Percentiles rank a stretch among this genome's conserved stretches.
Conservation (phyloP, 192 early-diverging fungal genomes). For the Backusella australiensis region DNA sequence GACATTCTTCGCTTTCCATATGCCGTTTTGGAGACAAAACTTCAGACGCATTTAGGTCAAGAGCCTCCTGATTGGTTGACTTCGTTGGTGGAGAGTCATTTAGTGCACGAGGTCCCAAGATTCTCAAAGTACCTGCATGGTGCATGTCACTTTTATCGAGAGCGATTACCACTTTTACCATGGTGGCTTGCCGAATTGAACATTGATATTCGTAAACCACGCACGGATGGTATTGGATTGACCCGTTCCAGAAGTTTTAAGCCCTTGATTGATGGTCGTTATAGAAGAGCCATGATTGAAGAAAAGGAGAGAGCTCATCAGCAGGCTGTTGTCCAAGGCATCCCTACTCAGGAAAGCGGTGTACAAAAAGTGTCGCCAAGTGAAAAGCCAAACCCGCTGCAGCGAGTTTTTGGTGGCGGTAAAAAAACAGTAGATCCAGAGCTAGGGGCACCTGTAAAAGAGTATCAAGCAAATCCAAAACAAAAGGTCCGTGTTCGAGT, state of each 20-base stretch:
- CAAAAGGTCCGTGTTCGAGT: conserved; percentile 33
- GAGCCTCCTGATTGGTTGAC: conserved; percentile 76
- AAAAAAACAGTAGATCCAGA: neutral
- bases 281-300: conserved; percentile 37
- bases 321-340: neutral
- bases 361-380: neutral
- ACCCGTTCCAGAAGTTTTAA: conserved; percentile 38
- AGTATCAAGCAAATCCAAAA: conserved; percentile 8
- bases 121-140: conserved; percentile 93
- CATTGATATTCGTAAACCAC: conserved; percentile 47
- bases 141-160: conserved; percentile 35
- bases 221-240: conserved; percentile 23
- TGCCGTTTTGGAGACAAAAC: conserved; percentile 88
- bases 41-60: conserved; percentile 67
- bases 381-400: neutral
- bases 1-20: conserved; percentile 93
- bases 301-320: conserved; percentile 20
- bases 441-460: conserved; percentile 10
- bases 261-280: conserved; percentile 36
- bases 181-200: conserved; percentile 48
- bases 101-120: conserved; percentile 78
- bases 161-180: conserved; percentile 28
- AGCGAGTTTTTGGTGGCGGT: neutral
- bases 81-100: conserved; percentile 66
- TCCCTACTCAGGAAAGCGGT: neutral